Percentiles rank a stretch among this genome's conserved stretches.
phyloP scores from a whole-genome alignment of 164 flowering plant genomes.

The Umbilicus rupestris region DNA sequence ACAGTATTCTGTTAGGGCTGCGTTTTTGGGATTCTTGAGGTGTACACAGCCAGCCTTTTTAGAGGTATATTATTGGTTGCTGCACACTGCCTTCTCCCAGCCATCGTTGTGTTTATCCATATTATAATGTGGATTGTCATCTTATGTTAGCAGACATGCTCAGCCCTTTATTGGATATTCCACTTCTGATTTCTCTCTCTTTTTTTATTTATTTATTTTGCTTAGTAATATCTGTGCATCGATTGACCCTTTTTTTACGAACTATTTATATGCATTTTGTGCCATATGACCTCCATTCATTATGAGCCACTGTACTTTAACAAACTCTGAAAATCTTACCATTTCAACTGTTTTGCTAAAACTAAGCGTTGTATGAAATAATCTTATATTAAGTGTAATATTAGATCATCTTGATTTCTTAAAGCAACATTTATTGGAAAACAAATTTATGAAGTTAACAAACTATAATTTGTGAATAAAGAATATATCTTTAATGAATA shows the following conservation, averaged over 20 bases:
- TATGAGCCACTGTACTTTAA: not conserved
- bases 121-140: not conserved
- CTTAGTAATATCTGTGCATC: too few species aligned
- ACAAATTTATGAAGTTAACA: not conserved
- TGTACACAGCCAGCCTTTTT: constrained; percentile 50
- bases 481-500: not conserved
- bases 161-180: not conserved
- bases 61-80: constrained; percentile 44
- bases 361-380: not conserved
- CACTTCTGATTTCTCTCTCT: not conserved
- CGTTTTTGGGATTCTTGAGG: constrained; percentile 85
- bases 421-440: not conserved
- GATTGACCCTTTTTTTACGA: too few species aligned
- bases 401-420: not conserved
- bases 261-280: too few species aligned
- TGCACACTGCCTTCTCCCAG: not conserved
- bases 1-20: constrained; percentile 78
- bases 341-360: too few species aligned
- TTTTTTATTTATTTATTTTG: too few species aligned
- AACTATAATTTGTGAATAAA: not conserved
- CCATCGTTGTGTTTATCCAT: not conserved
- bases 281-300: not conserved
- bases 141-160: not conserved
- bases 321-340: not conserved
- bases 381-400: not conserved